These are phyloP conservation scores for Fomitopsis betulina DNA, from an alignment of 1,284 basidiomycete species.

Conservation along the genomic window DNA sequence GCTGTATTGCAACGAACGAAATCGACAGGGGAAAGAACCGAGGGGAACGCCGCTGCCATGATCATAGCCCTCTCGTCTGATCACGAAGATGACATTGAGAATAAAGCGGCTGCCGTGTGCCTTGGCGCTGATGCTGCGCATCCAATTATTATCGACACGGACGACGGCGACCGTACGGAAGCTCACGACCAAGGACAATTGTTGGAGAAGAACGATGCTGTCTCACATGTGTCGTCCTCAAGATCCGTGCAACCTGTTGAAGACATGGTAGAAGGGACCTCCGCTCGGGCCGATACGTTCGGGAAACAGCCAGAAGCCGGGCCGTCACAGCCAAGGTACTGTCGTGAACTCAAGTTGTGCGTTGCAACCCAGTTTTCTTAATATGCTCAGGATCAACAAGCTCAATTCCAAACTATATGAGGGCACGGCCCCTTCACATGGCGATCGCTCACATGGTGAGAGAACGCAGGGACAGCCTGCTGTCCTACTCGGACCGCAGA, in stretches of 20 bases:
- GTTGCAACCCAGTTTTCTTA: background rate
- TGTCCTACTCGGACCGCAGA: background rate
- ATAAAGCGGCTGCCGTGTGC: background rate
- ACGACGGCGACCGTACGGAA: background rate
- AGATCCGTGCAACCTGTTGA: background rate
- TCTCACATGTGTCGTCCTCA: background rate
- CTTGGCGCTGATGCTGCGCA: background rate
- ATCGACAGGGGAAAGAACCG: background rate
- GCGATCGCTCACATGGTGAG: no score
- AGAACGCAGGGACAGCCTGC: background rate
- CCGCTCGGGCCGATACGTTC: background rate
- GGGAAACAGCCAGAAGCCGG: background rate
- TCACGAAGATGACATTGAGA: background rate
- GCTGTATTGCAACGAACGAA: background rate
- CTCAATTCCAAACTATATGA: background rate
- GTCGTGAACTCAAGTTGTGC: background rate
- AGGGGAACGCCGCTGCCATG: background rate
- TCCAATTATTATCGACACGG: background rate
- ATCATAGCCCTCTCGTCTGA: constrained; percentile 5
- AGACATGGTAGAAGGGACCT: no score
- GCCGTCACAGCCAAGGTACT: background rate
- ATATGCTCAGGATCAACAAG: background rate
- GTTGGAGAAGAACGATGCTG: background rate
- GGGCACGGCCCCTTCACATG: no score
- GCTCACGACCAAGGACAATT: background rate